Percentiles rank a stretch among this genome's conserved stretches.
phyloP scores from a whole-genome alignment of 2,329 filamentous ascomycete species.

The Exophiala aquamarina region DNA sequence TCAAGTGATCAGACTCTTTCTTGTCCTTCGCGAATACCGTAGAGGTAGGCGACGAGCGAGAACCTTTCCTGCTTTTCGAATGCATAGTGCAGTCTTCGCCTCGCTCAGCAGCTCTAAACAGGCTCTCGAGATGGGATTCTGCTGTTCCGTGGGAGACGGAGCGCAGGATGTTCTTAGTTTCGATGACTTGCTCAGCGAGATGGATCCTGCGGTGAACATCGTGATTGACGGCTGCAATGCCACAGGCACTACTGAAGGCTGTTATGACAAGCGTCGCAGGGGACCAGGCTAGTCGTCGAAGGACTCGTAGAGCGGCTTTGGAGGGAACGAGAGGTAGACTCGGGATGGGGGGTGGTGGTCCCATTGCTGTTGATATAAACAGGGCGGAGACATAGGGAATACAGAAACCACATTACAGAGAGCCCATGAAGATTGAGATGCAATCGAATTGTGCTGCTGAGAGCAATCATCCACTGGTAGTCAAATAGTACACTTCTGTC shows the following conservation, averaged over 20 bases:
- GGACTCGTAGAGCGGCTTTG: conserved; percentile 44
- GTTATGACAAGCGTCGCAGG: conserved; percentile 32
- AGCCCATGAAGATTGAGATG: too few species aligned
- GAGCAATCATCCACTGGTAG: too few species aligned
- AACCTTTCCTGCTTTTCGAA: neutral
- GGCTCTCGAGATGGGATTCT: conserved; percentile 37
- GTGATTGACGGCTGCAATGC: conserved; percentile 42
- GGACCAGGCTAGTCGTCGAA: conserved; percentile 37
- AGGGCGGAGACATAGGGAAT: too few species aligned
- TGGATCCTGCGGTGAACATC: conserved; percentile 42
- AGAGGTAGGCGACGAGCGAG: too few species aligned
- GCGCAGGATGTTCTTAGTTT: conserved; percentile 46
- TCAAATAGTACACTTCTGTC: too few species aligned
- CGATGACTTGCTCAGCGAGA: conserved; percentile 43
- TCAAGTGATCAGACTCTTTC: too few species aligned
- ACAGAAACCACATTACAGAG: too few species aligned
- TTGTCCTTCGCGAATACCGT: too few species aligned
- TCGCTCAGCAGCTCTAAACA: conserved; percentile 46
- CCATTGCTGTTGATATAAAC: too few species aligned
- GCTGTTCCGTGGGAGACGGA: conserved; percentile 30
- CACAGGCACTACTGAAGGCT: conserved; percentile 39
- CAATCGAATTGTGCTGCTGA: too few species aligned
- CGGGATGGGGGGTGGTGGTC: too few species aligned
- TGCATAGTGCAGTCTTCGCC: conserved; percentile 42
- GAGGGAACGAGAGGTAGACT: conserved; percentile 36